Conservation (phyloP, 192 early-diverging fungal species). For the Powellomyces hirtus region DNA sequence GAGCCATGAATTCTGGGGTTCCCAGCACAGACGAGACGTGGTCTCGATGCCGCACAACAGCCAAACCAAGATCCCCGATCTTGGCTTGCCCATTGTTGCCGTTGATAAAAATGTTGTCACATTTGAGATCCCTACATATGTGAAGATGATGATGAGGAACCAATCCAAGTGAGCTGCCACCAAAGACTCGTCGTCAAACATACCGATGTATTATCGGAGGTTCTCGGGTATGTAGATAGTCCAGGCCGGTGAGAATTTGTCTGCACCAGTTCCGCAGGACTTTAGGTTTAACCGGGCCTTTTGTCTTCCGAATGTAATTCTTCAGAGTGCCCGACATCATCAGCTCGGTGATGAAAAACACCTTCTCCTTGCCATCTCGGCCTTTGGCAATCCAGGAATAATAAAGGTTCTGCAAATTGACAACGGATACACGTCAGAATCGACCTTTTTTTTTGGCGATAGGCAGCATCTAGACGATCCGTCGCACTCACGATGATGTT, state of each 20-base stretch:
- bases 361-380: constrained; percentile 48
- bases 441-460: neutral
- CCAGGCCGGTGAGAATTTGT: constrained; percentile 76
- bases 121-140: constrained; percentile 45
- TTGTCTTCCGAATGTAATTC: constrained; percentile 71
- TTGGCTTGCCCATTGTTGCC: constrained; percentile 85
- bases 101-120: constrained; percentile 85
- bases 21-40: constrained; percentile 73
- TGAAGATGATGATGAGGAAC: too few species aligned
- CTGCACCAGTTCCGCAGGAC: constrained; percentile 78
- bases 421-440: too few species aligned
- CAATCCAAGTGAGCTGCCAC: too few species aligned
- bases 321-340: constrained; percentile 87
- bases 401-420: constrained; percentile 56
- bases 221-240: constrained; percentile 72
- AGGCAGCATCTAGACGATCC: neutral
- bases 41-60: constrained; percentile 60
- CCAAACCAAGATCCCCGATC: constrained; percentile 83
- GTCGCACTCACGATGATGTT: constrained; percentile 63
- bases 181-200: neutral
- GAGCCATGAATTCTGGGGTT: constrained; percentile 88
- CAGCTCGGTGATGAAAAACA: constrained; percentile 86
- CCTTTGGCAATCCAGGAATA: constrained; percentile 57
- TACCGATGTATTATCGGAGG: constrained; percentile 83
- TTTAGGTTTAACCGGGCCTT: constrained; percentile 66